Evolutionary conservation across 257 asterid species (phyloP).

Genomic region (Ehretia macrophylla): DNA sequence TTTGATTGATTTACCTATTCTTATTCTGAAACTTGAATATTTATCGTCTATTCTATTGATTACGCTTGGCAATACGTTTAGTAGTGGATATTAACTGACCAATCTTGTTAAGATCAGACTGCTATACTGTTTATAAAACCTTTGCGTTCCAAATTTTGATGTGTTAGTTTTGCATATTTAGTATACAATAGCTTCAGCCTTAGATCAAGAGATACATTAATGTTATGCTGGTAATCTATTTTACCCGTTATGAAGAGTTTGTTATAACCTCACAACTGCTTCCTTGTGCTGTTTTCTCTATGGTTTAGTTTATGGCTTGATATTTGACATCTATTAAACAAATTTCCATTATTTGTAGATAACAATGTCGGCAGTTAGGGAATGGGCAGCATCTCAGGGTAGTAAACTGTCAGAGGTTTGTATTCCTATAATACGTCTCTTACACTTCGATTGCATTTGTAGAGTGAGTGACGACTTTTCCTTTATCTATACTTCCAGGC

Average conservation of each 20-base stretch:
- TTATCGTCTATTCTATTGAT: too few species aligned
- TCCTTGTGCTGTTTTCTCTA: neutral
- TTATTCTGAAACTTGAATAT: too few species aligned
- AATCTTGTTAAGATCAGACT: too few species aligned
- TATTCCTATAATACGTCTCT: neutral
- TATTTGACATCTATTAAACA: neutral
- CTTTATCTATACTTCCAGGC: slow-evolving; percentile 42
- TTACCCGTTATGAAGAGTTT: too few species aligned
- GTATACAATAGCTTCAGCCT: neutral
- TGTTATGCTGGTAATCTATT: neutral
- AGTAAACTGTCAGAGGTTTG: slow-evolving; percentile 79
- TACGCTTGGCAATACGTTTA: too few species aligned
- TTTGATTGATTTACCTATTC: too few species aligned
- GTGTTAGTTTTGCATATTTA: too few species aligned
- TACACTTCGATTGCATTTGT: neutral
- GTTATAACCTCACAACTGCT: too few species aligned
- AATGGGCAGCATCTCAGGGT: slow-evolving; percentile 98
- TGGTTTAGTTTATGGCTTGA: neutral
- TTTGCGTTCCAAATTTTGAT: too few species aligned
- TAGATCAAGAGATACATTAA: neutral
- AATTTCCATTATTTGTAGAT: slow-evolving; percentile 43
- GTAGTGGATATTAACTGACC: too few species aligned
- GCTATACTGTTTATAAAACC: too few species aligned
- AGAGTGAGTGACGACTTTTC: neutral
- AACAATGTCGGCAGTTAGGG: slow-evolving; percentile 99